Base-by-base conservation (phyloP, 176 grass and related monocot genomes). In the Aegilops sharonensis region DNA sequence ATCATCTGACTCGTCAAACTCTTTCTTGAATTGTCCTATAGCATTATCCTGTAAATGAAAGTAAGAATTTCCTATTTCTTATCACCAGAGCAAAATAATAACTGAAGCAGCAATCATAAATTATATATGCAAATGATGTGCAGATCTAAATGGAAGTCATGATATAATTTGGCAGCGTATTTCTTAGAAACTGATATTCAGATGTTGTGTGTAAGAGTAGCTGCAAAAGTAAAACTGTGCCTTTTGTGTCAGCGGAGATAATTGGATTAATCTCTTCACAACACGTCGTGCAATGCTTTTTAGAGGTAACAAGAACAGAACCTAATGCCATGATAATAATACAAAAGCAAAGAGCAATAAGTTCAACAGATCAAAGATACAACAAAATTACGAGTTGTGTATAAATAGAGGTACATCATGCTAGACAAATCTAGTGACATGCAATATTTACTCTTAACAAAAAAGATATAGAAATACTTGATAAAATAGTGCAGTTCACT, bases 221-320 rank as follows among this genome's bases (percentile, higher is more conserved):
- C 23, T 60, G 64, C 14, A 78, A 72, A 82, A 24, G 31, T 13
- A 21, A 54, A 85, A 4, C 9, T 64, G 4, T 54, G 95, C 95
- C 91, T 92, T 95, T 71, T 95, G 91, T 80, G 86, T 57, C 14
- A 95, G 43, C 42, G 95, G 91, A 48, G 95, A 93, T 81, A 98
- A 93, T 84, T 98, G 86, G 64, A 95, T 95, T 81, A 98, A 72
- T 70, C 93, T 92, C 84, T 95, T 89, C 64, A 95, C 93, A 88
- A 95, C 36, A 43, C 95, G 88, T 4, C 89, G 68, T 36, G 95
- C 95, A 89, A 95, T 91, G 88, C 93, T 98, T 90, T 84, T 91
- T 62, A 98, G 77, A 69, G 95, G 95, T 89, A 98, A 79, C 74
- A 98, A 80, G 86, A 98, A 79, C 64, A 98, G 84, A 92, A 94